A percentile compares a stretch with the other conserved stretches of the same genome.
Evolutionary conservation across 225 moss, liverwort and hornwort genomes (phyloP).

Genomic region (Physcomitrium patens): DNA sequence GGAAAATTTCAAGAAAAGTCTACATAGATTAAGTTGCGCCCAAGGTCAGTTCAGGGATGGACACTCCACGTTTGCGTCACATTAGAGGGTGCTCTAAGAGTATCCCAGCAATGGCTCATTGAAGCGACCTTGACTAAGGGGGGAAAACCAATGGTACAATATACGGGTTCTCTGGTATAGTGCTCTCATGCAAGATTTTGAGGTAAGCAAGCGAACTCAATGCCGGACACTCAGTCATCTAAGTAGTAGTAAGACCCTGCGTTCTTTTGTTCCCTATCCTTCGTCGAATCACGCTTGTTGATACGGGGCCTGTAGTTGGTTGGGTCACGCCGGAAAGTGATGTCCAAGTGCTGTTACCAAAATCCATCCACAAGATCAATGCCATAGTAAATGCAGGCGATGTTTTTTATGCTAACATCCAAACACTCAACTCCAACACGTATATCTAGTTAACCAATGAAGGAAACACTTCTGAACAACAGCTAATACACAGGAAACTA

Average conservation of each 20-base stretch:
- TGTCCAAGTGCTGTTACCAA: slow-evolving; percentile 88
- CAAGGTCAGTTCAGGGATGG: slow-evolving; percentile 43
- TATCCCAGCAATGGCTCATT: slow-evolving; percentile 43
- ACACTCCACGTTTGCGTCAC: slow-evolving; percentile 32
- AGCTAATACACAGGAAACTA: neutral
- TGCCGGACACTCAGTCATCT: slow-evolving; percentile 66
- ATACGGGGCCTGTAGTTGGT: slow-evolving; percentile 96
- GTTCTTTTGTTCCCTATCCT: slow-evolving; percentile 96
- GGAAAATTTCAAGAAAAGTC: slow-evolving; percentile 48
- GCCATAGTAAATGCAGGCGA: neutral
- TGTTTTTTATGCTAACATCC: neutral
- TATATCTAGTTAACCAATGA: neutral
- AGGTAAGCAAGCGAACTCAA: slow-evolving; percentile 22
- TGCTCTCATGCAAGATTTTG: slow-evolving; percentile 46
- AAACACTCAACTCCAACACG: neutral
- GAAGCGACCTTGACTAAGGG: slow-evolving; percentile 48
- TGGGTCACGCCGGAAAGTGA: slow-evolving; percentile 93
- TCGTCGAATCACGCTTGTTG: slow-evolving; percentile 93
- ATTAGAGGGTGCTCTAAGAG: slow-evolving; percentile 30
- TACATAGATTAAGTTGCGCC: slow-evolving; percentile 53
- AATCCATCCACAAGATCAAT: slow-evolving; percentile 23
- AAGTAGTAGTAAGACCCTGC: slow-evolving; percentile 97
- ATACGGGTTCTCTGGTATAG: slow-evolving; percentile 40
- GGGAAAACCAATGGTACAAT: slow-evolving; percentile 52
- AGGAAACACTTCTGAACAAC: neutral